Base-by-base conservation (phyloP, 164 flowering plant species). In the Annona cherimola region DNA sequence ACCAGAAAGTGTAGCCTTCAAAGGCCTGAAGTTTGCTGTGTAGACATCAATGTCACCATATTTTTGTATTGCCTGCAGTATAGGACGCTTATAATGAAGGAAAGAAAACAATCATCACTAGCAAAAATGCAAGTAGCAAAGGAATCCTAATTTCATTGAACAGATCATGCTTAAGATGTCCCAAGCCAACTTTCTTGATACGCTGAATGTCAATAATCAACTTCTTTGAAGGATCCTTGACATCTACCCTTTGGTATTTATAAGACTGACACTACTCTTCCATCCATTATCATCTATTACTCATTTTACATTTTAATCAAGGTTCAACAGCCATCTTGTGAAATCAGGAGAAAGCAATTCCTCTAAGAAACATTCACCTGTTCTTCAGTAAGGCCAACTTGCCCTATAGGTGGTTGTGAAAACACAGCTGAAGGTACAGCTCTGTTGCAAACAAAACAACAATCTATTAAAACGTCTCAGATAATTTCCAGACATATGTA, bases 331-430 rank as follows among this genome's bases (percentile, higher is more conserved):
- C 8, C 57, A 50, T 50, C 14, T 50, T 50, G 57, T 9, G 3
- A 50, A 50, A 50, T 50, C 57, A 50, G 57, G 57, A 50, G 14
- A 6, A 11, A 50, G 14, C 0, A 50, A 50, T 50, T 50, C 57
- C 57, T 50, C 57, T 50, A 0, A 50, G 57, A 50, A 50, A 8
- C 19, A 14, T 77, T 26, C 62, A 90, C 99, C 96, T 96, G 92
- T 79, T 93, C 97, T 84, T 96, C 98, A 63, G 90, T 83, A 61
- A 93, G 93, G 76, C 98, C 99, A 82, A 96, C 97, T 85, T 85
- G 89, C 61, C 95, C 97, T 80, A 89, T 88, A 46, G 97, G 98
- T 70, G 99, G 99, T 84, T 95, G 97, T 19, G 96, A 91, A 81
- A 93, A 96, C 26, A 92, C 99, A 71, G 98, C 99, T 72, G 88